Conservation (phyloP, 2,329 filamentous ascomycete genomes). For the Trichoderma pleuroti region DNA sequence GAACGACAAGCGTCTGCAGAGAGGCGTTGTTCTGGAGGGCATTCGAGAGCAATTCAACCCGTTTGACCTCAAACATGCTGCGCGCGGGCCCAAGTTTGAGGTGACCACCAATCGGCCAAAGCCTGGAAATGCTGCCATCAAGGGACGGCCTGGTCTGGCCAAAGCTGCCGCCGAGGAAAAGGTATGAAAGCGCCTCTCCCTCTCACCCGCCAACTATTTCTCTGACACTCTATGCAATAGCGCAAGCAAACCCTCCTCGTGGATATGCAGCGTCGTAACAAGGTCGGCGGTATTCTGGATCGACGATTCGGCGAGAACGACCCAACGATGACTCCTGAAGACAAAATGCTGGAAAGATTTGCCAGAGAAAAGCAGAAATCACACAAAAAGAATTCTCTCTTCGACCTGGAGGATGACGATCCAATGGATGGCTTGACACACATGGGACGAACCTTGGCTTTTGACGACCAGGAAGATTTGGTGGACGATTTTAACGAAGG, state of each 20-base stretch:
- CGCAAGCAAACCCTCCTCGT: constrained; percentile 79
- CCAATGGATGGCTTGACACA: constrained; percentile 72
- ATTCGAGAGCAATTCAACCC: constrained; percentile 98
- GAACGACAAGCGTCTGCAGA: constrained; percentile 70
- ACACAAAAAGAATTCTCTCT: constrained; percentile 74
- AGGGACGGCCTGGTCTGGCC: constrained; percentile 75
- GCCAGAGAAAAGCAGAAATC: constrained; percentile 78
- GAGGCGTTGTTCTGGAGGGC: constrained; percentile 71
- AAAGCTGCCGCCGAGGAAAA: constrained; percentile 85
- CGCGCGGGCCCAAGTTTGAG: constrained; percentile 78
- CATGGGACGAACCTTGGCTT: constrained; percentile 68
- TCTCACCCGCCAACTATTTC: not conserved
- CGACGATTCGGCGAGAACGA: constrained; percentile 95
- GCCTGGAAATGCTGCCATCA: constrained; percentile 51
- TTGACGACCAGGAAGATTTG: constrained; percentile 49
- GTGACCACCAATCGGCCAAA: constrained; percentile 66
- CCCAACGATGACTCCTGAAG: constrained; percentile 86
- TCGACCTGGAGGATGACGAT: constrained; percentile 77
- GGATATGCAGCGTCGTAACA: constrained; percentile 85
- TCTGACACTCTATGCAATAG: constrained; percentile 37
- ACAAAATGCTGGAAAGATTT: constrained; percentile 87
- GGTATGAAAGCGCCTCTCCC: constrained; percentile 42
- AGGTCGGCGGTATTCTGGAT: constrained; percentile 88
- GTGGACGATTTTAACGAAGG: constrained; percentile 77
- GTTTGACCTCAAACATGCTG: constrained; percentile 84